These are phyloP conservation scores for Patellifolia procumbens DNA, from an alignment of 179 eudicot species.

Conservation along the genomic window DNA sequence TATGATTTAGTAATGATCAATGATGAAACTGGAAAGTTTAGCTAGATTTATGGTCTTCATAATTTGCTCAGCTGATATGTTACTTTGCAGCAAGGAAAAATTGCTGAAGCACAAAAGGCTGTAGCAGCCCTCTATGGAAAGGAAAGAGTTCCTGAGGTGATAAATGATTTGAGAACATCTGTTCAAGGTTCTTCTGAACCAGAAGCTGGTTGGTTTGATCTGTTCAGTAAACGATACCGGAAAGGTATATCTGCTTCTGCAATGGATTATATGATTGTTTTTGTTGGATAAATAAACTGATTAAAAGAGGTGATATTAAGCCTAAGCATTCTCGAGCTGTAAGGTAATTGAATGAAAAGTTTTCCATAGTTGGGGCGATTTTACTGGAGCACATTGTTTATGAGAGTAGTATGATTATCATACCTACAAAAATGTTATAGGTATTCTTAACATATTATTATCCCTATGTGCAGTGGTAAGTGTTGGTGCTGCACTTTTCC, in stretches of 20 bases:
- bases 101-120: conserved; percentile 71
- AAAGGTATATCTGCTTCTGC: conserved; percentile 48
- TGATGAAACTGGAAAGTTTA: neutral
- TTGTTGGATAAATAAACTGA: no score
- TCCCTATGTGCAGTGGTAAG: conserved; percentile 73
- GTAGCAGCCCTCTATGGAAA: conserved; percentile 64
- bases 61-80: conserved; percentile 17
- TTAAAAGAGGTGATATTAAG: no score
- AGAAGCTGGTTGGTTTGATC: conserved; percentile 96
- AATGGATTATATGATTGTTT: no score
- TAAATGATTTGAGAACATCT: conserved; percentile 63
- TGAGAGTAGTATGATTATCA: neutral
- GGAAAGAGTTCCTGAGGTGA: conserved; percentile 81
- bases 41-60: neutral
- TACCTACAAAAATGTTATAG: neutral
- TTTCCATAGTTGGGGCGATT: neutral
- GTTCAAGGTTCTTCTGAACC: conserved; percentile 74
- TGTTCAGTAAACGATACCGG: conserved; percentile 76
- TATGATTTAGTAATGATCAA: conserved; percentile 6
- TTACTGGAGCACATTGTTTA: neutral
- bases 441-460: neutral
- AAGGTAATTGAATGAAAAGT: no score
- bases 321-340: no score
- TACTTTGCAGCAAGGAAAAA: conserved; percentile 77
- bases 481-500: conserved; percentile 93